These are phyloP conservation scores for Beauveria bassiana DNA, from an alignment of 2,329 filamentous ascomycete species.

Conservation along the genomic window DNA sequence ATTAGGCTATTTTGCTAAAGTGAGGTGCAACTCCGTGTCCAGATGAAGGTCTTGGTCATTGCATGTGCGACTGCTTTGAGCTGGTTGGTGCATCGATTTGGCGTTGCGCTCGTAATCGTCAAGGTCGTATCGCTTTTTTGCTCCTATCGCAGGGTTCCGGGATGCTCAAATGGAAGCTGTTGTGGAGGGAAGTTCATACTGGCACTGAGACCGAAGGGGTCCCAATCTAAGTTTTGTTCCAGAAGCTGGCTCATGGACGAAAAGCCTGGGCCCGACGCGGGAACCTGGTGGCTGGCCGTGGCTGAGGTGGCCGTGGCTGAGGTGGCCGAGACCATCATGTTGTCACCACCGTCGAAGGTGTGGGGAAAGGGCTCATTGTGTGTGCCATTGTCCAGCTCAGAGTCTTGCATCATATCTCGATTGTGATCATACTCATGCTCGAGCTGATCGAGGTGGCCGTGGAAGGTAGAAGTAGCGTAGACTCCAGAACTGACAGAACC, in stretches of 20 bases:
- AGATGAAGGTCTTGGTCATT: neutral
- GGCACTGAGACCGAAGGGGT: slow-evolving; percentile 86
- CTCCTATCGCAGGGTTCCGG: slow-evolving; percentile 38
- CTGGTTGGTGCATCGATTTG: slow-evolving; percentile 1
- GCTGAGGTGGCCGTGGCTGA: slow-evolving; percentile 26
- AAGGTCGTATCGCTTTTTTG: slow-evolving; percentile 3
- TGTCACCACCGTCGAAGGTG: slow-evolving; percentile 45
- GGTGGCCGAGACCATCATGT: slow-evolving; percentile 35
- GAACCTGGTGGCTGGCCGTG: slow-evolving; percentile 24
- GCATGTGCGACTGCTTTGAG: neutral
- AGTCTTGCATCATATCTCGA: slow-evolving; percentile 79
- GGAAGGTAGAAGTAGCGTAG: slow-evolving; percentile 76
- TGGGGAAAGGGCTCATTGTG: slow-evolving; percentile 47
- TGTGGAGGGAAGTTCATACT: slow-evolving; percentile 92
- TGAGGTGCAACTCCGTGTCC: neutral
- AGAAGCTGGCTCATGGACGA: slow-evolving; percentile 54
- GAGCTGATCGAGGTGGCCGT: slow-evolving; percentile 91
- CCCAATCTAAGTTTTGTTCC: slow-evolving; percentile 82
- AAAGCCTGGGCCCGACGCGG: slow-evolving; percentile 39
- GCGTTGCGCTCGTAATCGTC: slow-evolving; percentile 6
- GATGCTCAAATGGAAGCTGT: slow-evolving; percentile 66
- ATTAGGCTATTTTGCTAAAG: slow-evolving; percentile 13
- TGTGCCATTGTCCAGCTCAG: slow-evolving; percentile 55
- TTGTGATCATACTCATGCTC: slow-evolving; percentile 96
- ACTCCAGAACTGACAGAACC: slow-evolving; percentile 34